Base-by-base conservation (phyloP, 2,329 filamentous ascomycete species). In the Neonectria neomacrospora region DNA sequence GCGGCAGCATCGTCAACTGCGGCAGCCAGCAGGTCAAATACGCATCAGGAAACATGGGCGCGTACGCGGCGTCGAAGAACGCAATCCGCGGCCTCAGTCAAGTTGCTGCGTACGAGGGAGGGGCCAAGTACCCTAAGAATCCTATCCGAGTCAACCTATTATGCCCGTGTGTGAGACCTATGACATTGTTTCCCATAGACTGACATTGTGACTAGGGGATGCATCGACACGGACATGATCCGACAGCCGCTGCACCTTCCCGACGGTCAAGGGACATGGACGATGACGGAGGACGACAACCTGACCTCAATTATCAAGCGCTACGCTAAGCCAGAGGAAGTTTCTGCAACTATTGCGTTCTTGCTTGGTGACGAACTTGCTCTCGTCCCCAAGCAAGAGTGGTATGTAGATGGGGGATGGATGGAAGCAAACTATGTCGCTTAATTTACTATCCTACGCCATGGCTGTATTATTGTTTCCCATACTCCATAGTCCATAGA, bases 1-100 rank as follows among this genome's bases (percentile, higher is more conserved):
- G 77, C 0, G 81, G 81, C 0, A 83, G 81, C 64, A 83, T 86
- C 26, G 80, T 85, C 60, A 85, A 83, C 70, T 81, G 80, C 9
- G 73, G 80, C 16, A 82, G 80, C 59, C 79, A 82, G 12, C 79
- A 80, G 28, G 82, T 82, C 1, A 58, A 81, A 10, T 75, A 73
- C 22, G 82, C 80, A 5, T 76, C 74, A 1, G 72, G 69, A 9
- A 74, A 73, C 16, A 70, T 72, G 58, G 73, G 75, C 11, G 77
- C 77, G 4, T 77, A 77, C 41, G 71, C 72, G 7, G 74, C 75
- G 0, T 76, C 73, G n/a, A 77, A 77, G 62, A 75, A 76, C 47
- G 75, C 67, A 11, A 60, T 75, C 7, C 58, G 71, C 1, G 73
- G 74, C 3, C 64, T 76, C 52, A 76, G 71, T 47, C 70, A 72